phyloP scores from a whole-genome alignment of 164 flowering plant species.

The Stephania japonica region DNA sequence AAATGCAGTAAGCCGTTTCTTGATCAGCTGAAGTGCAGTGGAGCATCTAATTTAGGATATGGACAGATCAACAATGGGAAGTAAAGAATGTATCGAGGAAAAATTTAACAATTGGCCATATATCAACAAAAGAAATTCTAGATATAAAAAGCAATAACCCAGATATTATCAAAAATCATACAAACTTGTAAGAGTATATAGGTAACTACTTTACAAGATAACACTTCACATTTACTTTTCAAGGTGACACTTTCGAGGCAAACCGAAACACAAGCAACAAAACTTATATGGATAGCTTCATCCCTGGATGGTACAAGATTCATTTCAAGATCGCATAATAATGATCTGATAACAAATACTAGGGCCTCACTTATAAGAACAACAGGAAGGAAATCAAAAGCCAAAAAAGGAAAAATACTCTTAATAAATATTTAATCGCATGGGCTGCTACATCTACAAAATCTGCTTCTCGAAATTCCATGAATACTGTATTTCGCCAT shows the following conservation, averaged over 20 bases:
- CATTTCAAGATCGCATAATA: neutral
- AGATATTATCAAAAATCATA: neutral
- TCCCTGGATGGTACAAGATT: neutral
- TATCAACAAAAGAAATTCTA: neutral
- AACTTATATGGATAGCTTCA: neutral
- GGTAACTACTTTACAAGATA: neutral
- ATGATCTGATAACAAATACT: neutral
- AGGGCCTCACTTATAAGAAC: neutral
- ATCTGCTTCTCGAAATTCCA: slow-evolving; percentile 22
- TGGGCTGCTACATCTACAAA: slow-evolving; percentile 8
- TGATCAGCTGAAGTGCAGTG: neutral
- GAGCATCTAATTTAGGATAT: neutral
- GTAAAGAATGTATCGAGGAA: neutral
- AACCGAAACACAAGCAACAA: neutral
- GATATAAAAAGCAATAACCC: neutral
- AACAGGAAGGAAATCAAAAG: neutral
- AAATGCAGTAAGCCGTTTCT: neutral
- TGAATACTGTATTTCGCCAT: slow-evolving; percentile 12
- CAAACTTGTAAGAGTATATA: neutral
- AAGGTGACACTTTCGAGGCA: neutral
- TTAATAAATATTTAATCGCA: neutral
- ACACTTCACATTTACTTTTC: neutral
- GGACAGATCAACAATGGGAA: neutral
- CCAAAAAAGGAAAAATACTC: neutral
- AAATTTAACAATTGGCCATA: neutral